Percentiles rank a stretch among this genome's conserved stretches.
Evolutionary conservation across 148 eudicot species (phyloP).

Genomic region (Chenopodium formosanum): DNA sequence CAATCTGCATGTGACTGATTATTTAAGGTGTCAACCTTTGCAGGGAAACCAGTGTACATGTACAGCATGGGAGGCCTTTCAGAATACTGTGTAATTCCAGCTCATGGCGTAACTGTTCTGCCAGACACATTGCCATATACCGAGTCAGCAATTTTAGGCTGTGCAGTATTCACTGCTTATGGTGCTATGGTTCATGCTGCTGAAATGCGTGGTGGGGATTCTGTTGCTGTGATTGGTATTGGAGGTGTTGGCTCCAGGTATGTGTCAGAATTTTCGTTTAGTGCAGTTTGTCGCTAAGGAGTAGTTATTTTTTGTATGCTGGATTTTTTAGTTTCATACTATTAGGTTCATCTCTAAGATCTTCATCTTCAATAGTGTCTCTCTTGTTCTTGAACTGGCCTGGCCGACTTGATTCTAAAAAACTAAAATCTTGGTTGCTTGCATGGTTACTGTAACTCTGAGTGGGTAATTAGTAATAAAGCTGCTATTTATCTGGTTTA

Average conservation of each 20-base stretch:
- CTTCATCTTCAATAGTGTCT: neutral
- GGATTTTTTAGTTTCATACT: neutral
- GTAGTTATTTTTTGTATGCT: neutral
- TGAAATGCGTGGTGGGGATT: conserved; percentile 84
- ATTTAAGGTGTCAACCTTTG: conserved; percentile 9
- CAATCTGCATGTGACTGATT: neutral
- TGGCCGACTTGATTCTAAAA: neutral
- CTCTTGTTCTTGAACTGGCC: neutral
- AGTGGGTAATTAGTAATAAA: neutral
- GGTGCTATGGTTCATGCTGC: conserved; percentile 99
- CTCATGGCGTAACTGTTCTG: conserved; percentile 70
- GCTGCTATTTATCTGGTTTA: neutral
- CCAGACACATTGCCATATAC: conserved; percentile 90
- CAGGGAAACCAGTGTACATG: conserved; percentile 97
- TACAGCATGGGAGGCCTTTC: conserved; percentile 99
- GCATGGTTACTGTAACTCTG: neutral
- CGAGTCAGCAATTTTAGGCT: conserved; percentile 93
- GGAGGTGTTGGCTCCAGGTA: conserved; percentile 99
- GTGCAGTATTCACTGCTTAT: conserved; percentile 99
- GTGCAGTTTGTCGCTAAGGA: neutral
- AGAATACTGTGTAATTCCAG: conserved; percentile 91
- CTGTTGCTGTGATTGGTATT: conserved; percentile 92
- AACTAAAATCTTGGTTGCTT: neutral
- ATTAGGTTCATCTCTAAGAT: neutral
- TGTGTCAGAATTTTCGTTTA: conserved; percentile 16